Evolutionary conservation across 139 green algal species (phyloP).

Genomic region (Asterochloris erici): DNA sequence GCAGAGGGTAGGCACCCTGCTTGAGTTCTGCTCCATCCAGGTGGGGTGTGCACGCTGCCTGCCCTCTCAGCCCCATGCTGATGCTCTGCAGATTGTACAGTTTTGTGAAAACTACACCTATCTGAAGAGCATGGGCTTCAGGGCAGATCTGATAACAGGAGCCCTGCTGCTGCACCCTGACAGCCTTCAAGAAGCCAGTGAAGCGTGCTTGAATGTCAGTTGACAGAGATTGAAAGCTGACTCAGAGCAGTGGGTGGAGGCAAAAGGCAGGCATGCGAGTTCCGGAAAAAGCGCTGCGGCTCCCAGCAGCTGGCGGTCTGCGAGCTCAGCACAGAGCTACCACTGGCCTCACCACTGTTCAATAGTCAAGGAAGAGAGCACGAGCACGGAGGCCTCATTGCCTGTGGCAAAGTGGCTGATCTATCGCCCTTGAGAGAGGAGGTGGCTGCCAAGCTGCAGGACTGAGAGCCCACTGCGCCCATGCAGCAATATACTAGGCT

Average conservation of each 20-base stretch:
- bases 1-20: background rate
- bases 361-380: background rate
- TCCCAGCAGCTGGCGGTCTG: no score
- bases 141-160: conserved; percentile 3
- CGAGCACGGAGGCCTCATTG: background rate
- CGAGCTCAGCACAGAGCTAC: no score
- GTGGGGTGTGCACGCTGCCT: background rate
- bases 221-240: no score
- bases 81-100: conserved; percentile 1
- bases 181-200: background rate
- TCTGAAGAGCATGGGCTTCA: conserved; percentile 12
- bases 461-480: no score
- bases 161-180: conserved; percentile 1
- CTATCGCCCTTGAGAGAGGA: no score
- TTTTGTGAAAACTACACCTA: conserved; percentile 9
- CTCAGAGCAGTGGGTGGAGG: no score
- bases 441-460: no score
- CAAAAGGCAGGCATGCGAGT: no score
- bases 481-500: conserved; percentile 12
- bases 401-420: no score
- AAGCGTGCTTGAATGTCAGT: background rate
- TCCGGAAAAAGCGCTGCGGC: no score
- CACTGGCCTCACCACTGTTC: no score
- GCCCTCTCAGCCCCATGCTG: background rate
- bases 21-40: background rate